Conservation (phyloP, 1,284 basidiomycete species). For the Tilletia horrida region DNA sequence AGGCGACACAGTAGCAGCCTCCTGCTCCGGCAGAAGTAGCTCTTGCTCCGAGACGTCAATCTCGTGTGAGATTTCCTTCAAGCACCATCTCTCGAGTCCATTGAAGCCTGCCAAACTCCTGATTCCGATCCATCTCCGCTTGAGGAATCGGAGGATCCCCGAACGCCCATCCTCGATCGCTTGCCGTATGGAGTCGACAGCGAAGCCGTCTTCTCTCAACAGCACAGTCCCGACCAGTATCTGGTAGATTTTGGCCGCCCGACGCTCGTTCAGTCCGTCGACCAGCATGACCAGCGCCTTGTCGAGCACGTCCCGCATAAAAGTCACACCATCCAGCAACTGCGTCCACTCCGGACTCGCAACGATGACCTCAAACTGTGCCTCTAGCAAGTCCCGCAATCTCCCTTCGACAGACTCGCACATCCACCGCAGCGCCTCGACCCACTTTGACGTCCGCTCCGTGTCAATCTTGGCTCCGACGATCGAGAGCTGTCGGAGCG, state of each 20-base stretch:
- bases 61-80: slow-evolving; percentile 70
- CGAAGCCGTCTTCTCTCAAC: slow-evolving; percentile 38
- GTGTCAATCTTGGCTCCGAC: slow-evolving; percentile 38
- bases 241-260: slow-evolving; percentile 38
- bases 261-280: slow-evolving; percentile 40
- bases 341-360: slow-evolving; percentile 32
- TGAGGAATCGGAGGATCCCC: slow-evolving; percentile 38
- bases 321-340: slow-evolving; percentile 40
- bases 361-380: slow-evolving; percentile 36
- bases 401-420: slow-evolving; percentile 38
- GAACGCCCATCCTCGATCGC: slow-evolving; percentile 38
- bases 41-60: slow-evolving; percentile 36
- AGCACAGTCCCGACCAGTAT: slow-evolving; percentile 43
- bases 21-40: slow-evolving; percentile 31
- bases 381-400: slow-evolving; percentile 31
- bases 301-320: slow-evolving; percentile 41
- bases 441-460: slow-evolving; percentile 39
- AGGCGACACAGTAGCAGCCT: not conserved
- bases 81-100: slow-evolving; percentile 73
- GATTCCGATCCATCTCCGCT: slow-evolving; percentile 66
- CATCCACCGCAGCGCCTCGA: slow-evolving; percentile 43
- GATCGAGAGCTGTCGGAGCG: slow-evolving; percentile 37
- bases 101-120: slow-evolving; percentile 77
- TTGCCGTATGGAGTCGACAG: slow-evolving; percentile 22
- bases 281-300: slow-evolving; percentile 41